These are phyloP conservation scores for Penstemon eatonii DNA, from an alignment of 257 asterid species.

Conservation along the genomic window DNA sequence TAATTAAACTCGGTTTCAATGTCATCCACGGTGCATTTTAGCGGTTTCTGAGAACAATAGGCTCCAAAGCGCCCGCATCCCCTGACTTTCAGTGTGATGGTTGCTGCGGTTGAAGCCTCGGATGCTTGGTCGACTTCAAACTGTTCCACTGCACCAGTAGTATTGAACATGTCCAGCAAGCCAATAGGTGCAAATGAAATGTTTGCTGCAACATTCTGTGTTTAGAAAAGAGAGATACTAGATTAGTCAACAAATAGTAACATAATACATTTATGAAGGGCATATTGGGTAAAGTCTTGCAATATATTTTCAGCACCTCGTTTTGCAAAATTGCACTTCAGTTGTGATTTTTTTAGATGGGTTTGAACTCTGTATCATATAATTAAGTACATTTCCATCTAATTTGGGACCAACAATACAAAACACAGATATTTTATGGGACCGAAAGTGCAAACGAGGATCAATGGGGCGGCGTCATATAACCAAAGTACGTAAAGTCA, in stretches of 20 bases:
- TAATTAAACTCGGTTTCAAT: constrained; percentile 48
- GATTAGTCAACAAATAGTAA: constrained; percentile 1
- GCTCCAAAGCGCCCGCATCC: constrained; percentile 87
- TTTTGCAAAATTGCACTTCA: constrained; percentile 15
- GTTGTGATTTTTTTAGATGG: too few relatives aligned
- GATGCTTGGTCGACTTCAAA: constrained; percentile 44
- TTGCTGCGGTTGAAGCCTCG: constrained; percentile 34
- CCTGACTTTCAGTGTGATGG: constrained; percentile 53
- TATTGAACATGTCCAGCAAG: constrained; percentile 82
- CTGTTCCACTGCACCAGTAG: constrained; percentile 80
- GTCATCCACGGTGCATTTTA: constrained; percentile 54
- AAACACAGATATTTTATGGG: too few relatives aligned
- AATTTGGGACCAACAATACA: too few relatives aligned
- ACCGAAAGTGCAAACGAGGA: too few relatives aligned
- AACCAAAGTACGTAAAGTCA: too few relatives aligned
- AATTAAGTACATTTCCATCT: too few relatives aligned
- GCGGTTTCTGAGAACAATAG: constrained; percentile 66
- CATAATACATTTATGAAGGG: background rate
- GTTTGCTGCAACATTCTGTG: constrained; percentile 52
- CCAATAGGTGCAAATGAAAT: constrained; percentile 84
- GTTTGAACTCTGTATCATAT: too few relatives aligned
- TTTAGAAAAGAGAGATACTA: constrained; percentile 5
- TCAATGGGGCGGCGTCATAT: too few relatives aligned
- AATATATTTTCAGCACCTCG: too few relatives aligned
- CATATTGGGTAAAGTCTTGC: too few relatives aligned